Evolutionary conservation across 2,329 filamentous ascomycete species (phyloP).

Genomic region (Chaetoscypha palmicola): DNA sequence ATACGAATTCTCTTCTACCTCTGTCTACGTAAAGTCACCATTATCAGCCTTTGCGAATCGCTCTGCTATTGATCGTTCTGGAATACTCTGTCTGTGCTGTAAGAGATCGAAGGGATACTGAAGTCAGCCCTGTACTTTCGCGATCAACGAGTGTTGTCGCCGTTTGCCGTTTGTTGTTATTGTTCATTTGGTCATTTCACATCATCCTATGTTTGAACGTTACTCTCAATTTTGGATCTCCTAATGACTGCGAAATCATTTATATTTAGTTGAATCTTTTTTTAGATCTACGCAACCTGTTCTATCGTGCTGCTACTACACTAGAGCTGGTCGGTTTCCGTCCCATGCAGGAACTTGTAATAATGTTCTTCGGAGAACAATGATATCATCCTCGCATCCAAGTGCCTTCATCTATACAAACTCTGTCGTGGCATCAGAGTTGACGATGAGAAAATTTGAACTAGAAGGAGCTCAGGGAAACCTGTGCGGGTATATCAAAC

Average conservation of each 20-base stretch:
- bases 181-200: background rate
- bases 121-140: too few relatives aligned
- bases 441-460: too few relatives aligned
- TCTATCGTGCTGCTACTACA: background rate
- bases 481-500: conserved; percentile 16
- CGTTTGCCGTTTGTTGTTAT: background rate
- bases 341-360: too few relatives aligned
- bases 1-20: too few relatives aligned
- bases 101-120: too few relatives aligned
- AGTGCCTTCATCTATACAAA: too few relatives aligned
- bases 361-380: background rate
- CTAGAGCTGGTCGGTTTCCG: background rate
- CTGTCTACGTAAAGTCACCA: too few relatives aligned
- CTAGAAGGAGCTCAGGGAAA: conserved; percentile 1
- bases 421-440: too few relatives aligned
- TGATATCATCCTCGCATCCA: conserved; percentile 6
- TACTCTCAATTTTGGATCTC: too few relatives aligned
- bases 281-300: background rate
- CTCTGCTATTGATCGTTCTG: too few relatives aligned
- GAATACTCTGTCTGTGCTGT: too few relatives aligned
- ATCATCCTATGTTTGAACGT: background rate
- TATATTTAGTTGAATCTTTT: background rate
- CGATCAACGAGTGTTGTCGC: background rate
- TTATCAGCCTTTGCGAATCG: too few relatives aligned
- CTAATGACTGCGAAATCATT: background rate